Percentiles rank a stretch among this genome's conserved stretches.
Evolutionary conservation across 495 filamentous ascomycete species (phyloP).

Genomic region (Tuber magnatum): DNA sequence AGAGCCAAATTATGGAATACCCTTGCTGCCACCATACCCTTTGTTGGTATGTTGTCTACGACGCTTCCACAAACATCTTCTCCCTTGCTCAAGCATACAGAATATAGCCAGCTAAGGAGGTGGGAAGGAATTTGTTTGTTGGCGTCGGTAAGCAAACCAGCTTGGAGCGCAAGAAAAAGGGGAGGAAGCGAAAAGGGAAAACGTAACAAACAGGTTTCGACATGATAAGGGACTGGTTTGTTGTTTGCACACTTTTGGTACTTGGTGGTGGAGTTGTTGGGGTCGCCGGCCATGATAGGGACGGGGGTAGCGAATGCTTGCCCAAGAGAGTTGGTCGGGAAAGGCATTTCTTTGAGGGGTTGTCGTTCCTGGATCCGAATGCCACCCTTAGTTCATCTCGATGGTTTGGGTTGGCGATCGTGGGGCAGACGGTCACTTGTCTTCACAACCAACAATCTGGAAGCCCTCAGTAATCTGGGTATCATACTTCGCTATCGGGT

Average conservation of each 20-base stretch:
- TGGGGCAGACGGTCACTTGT: too few relatives aligned
- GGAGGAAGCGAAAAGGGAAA: neutral
- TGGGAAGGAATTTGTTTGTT: neutral
- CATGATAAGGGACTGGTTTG: neutral
- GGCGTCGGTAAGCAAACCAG: neutral
- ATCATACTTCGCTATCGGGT: neutral
- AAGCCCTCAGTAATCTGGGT: neutral
- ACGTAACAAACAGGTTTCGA: neutral
- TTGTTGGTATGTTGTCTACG: neutral
- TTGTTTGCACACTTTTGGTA: neutral
- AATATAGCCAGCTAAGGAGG: neutral
- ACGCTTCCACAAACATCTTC: neutral
- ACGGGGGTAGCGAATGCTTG: neutral
- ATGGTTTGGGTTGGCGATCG: neutral
- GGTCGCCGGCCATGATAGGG: neutral
- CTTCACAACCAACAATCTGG: neutral
- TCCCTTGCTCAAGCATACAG: neutral
- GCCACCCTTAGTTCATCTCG: too few relatives aligned
- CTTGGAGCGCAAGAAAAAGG: neutral
- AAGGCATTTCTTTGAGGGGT: neutral
- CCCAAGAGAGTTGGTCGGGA: neutral
- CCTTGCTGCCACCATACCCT: neutral
- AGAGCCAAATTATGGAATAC: neutral
- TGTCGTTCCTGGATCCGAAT: neutral
- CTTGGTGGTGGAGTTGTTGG: neutral